These are phyloP conservation scores for Yueomyces sinensis DNA, from an alignment of 805 yeast species.

Conservation along the genomic window DNA sequence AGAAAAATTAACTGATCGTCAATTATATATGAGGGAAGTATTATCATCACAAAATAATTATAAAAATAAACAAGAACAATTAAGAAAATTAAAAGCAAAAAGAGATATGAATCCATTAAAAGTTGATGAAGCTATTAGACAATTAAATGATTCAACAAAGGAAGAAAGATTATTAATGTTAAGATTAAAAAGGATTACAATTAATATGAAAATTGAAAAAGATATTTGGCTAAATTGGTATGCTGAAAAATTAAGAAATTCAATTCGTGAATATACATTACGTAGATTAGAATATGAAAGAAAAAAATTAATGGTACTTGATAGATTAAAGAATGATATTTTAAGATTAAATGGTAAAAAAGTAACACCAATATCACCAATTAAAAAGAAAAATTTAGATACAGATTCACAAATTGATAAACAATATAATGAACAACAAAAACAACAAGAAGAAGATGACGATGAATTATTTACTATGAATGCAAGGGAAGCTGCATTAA, in stretches of 20 bases:
- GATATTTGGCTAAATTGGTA: constrained; percentile 36
- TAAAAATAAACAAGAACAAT: constrained; percentile 53
- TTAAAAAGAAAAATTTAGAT: too few relatives aligned
- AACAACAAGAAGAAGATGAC: constrained; percentile 16
- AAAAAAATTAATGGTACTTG: constrained; percentile 61
- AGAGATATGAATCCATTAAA: constrained; percentile 72
- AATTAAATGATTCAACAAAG: constrained; percentile 65
- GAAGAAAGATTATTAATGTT: constrained; percentile 63
- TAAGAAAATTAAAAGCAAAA: constrained; percentile 55
- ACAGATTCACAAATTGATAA: constrained; percentile 18
- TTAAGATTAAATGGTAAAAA: constrained; percentile 27
- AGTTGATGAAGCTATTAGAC: constrained; percentile 78
- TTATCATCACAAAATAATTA: constrained; percentile 66
- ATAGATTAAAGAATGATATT: constrained; percentile 55
- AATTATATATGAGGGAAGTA: constrained; percentile 81
- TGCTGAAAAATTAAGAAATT: constrained; percentile 39
- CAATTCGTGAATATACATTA: constrained; percentile 47
- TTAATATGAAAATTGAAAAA: constrained; percentile 70
- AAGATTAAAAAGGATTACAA: constrained; percentile 71
- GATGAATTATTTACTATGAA: not conserved
- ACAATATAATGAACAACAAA: constrained; percentile 15
- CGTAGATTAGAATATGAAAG: constrained; percentile 79
- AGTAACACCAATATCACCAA: too few relatives aligned
- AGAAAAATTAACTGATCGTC: constrained; percentile 87
- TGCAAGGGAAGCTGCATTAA: constrained; percentile 64